These are phyloP conservation scores for Lathyrus oleraceus DNA, from an alignment of 306 rosid species.

Conservation along the genomic window DNA sequence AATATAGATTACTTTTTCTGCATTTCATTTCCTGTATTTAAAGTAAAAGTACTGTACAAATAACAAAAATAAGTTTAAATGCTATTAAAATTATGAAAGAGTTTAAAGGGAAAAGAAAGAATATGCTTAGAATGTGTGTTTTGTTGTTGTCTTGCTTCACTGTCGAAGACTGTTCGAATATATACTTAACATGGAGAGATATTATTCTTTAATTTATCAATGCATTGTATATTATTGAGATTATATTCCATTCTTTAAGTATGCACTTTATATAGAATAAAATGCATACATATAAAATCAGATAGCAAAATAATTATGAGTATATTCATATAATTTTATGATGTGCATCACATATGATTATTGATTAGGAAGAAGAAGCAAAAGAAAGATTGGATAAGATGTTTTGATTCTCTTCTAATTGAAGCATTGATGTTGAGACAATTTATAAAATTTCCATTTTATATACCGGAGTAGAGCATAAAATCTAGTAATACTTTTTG, in stretches of 20 bases:
- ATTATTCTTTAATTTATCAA: background rate
- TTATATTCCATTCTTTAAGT: background rate
- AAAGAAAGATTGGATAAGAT: too few relatives aligned
- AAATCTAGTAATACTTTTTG: too few relatives aligned
- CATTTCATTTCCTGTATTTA: background rate
- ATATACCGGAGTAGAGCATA: too few relatives aligned
- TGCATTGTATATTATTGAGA: background rate
- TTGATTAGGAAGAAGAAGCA: too few relatives aligned
- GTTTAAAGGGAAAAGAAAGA: background rate
- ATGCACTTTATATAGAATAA: background rate
- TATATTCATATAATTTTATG: too few relatives aligned
- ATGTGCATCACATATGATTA: too few relatives aligned
- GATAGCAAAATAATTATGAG: too few relatives aligned
- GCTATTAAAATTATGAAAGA: background rate
- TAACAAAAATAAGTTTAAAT: background rate
- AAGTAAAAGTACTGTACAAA: background rate
- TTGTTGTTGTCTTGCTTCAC: background rate
- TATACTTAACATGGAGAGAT: background rate
- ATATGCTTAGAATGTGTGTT: background rate
- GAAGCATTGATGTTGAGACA: too few relatives aligned
- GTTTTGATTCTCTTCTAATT: too few relatives aligned
- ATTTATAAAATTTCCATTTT: too few relatives aligned
- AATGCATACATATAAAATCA: too few relatives aligned
- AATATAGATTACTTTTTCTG: too few relatives aligned
- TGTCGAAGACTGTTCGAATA: background rate